Percentiles rank a stretch among this genome's conserved stretches.
phyloP scores from a whole-genome alignment of 2,329 filamentous ascomycete genomes.

The Pseudocercospora ulei region DNA sequence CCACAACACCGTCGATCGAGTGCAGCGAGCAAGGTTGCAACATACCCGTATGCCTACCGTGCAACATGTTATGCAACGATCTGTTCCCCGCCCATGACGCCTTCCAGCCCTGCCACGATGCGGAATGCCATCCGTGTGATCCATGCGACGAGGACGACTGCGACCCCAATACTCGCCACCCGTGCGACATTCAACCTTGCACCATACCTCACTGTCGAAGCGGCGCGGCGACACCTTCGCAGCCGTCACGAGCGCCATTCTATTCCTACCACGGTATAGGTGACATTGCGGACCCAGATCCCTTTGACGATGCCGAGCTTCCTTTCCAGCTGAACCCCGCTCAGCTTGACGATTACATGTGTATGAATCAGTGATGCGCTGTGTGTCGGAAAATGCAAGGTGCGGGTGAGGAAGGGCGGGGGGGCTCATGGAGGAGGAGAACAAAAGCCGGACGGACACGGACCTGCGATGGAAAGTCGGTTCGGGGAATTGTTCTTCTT shows the following conservation, averaged over 20 bases:
- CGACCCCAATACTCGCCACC: constrained; percentile 17
- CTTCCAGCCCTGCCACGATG: constrained; percentile 18
- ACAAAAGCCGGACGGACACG: no score
- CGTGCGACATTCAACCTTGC: constrained; percentile 19
- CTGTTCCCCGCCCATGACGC: constrained; percentile 16
- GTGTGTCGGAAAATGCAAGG: not conserved
- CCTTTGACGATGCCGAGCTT: constrained; percentile 22
- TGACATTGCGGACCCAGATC: constrained; percentile 11
- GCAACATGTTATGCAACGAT: constrained; percentile 25
- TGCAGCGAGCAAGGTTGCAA: constrained; percentile 25
- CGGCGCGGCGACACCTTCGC: constrained; percentile 20
- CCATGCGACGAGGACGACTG: constrained; percentile 23
- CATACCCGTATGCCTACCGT: constrained; percentile 24
- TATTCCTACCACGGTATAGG: constrained; percentile 20
- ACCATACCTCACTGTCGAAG: constrained; percentile 21
- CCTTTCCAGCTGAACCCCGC: constrained; percentile 20
- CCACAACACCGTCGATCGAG: constrained; percentile 17
- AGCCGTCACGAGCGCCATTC: constrained; percentile 14
- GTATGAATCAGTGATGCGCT: constrained; percentile 18
- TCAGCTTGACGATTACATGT: constrained; percentile 21
- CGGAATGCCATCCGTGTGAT: constrained; percentile 21
- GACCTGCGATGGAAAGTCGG: no score
- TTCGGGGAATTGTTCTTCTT: no score
- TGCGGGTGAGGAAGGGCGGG: no score
- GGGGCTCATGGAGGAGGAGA: no score